Base-by-base conservation (phyloP, 208 protist genomes). In the Strigomonas culicis region DNA sequence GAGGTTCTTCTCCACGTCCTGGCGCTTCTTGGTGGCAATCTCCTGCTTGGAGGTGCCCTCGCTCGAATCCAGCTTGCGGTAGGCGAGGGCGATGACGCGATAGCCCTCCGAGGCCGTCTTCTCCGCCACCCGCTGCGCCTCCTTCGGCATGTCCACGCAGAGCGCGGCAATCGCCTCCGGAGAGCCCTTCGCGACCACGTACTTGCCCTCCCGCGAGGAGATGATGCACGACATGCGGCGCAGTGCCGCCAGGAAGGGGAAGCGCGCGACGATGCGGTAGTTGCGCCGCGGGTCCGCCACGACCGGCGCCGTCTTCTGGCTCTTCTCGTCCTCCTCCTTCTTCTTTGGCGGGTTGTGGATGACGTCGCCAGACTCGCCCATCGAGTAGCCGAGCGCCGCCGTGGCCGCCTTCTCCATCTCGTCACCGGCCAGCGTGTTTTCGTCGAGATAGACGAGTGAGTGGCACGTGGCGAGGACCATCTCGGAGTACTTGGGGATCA, bases 11-110 rank as follows among this genome's bases (percentile, higher is more conserved):
- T 99, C 98, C 19, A 91, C 79, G 27, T 89, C 71, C 0, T 97
- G 88, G 32, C 97, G 82, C 34, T 74, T 66, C 47, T 97, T 68
- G 2, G 63, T 59, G 3, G 78, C 59, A 13, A 96, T 74, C 17
- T 76, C 27, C 34, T 77, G 70, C 50, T 82, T 79, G 21, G 61
- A 75, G 22, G 61, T 58, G 39, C 78, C 78, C 74, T 88, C 77
- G 4, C 61, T 64, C 3, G 82, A 70, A 25, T 61, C 55, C 28
- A 98, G 70, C 22, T 60, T 65, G 34, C 96, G 98, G 72, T 92
- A 94, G 25, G 84, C 98, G 1, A 99, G 72, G 0, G 99, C 98
- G 39, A 99, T 93, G 27, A 99, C 98, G 49, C 98, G 95, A 63
- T 86, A 91, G 19, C 99, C 99, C 41, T 94, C 49, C 10, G 87